phyloP scores from a whole-genome alignment of 202 grass and related monocot species.

The Schoenoplectus triqueter region DNA sequence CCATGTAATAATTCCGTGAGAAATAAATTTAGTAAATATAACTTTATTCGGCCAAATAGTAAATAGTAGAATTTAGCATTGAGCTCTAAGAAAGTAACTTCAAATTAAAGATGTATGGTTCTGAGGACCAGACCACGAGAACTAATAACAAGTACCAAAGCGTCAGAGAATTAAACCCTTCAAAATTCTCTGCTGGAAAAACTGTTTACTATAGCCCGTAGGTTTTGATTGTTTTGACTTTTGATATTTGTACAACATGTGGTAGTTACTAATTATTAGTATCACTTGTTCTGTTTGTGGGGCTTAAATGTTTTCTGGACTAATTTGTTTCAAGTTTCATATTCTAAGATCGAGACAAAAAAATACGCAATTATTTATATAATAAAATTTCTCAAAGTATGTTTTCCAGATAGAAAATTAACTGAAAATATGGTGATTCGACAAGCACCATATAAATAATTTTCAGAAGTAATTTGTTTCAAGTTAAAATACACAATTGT shows the following conservation, averaged over 20 bases:
- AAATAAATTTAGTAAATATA: not conserved
- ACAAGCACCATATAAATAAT: too few relatives aligned
- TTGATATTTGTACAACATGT: not conserved
- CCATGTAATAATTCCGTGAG: not conserved
- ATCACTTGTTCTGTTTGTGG: not conserved
- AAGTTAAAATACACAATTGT: too few relatives aligned
- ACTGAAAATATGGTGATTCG: not conserved
- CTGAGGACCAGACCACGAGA: not conserved
- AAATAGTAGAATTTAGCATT: not conserved
- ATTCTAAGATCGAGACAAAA: not conserved
- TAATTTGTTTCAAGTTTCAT: not conserved
- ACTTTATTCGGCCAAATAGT: not conserved
- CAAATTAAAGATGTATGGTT: not conserved
- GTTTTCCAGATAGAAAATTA: not conserved
- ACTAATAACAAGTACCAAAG: constrained; percentile 22
- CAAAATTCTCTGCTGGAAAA: not conserved
- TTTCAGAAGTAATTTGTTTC: too few relatives aligned
- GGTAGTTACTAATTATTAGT: not conserved
- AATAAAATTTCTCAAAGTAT: not conserved
- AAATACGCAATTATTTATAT: not conserved
- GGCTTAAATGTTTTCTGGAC: not conserved
- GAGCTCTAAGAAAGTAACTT: not conserved
- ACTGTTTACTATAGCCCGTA: not conserved
- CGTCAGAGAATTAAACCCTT: constrained; percentile 6
- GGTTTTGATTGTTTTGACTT: not conserved